Conservation (phyloP, 345 rosid species). For the Reutealis trisperma region DNA sequence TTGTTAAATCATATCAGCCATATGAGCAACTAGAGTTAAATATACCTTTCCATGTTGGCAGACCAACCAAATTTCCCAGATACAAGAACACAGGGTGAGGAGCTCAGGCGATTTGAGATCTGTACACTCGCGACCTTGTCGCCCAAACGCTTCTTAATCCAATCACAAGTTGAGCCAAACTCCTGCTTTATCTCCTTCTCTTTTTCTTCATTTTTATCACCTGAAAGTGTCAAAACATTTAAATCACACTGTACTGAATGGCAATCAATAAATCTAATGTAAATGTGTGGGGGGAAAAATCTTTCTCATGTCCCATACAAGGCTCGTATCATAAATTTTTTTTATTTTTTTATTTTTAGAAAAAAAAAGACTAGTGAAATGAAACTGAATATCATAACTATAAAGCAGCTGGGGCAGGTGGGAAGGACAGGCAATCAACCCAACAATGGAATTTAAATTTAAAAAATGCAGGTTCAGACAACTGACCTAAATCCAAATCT, state of each 20-base stretch:
- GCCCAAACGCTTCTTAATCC: slow-evolving; percentile 89
- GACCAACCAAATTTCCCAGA: slow-evolving; percentile 98
- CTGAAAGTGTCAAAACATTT: slow-evolving; percentile 41
- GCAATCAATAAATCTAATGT: background rate
- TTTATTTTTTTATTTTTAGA: too few species aligned
- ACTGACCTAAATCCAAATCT: slow-evolving; percentile 88
- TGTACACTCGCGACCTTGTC: slow-evolving; percentile 92
- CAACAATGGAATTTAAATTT: background rate
- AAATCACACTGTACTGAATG: slow-evolving; percentile 7
- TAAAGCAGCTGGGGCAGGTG: background rate
- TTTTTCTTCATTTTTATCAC: slow-evolving; percentile 87
- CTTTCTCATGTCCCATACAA: background rate
- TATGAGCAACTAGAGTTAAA: background rate
- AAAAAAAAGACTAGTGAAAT: background rate
- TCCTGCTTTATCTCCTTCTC: slow-evolving; percentile 77
- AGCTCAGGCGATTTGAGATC: slow-evolving; percentile 81
- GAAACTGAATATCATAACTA: background rate
- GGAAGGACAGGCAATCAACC: background rate
- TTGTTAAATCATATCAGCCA: background rate
- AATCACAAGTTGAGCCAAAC: slow-evolving; percentile 88
- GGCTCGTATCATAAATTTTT: background rate
- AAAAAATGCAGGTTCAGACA: background rate
- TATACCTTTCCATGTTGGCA: slow-evolving; percentile 97
- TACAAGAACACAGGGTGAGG: slow-evolving; percentile 96
- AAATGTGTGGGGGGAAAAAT: background rate